These are phyloP conservation scores for Metschnikowia gruessii DNA, from an alignment of 805 yeast species.

Conservation along the genomic window DNA sequence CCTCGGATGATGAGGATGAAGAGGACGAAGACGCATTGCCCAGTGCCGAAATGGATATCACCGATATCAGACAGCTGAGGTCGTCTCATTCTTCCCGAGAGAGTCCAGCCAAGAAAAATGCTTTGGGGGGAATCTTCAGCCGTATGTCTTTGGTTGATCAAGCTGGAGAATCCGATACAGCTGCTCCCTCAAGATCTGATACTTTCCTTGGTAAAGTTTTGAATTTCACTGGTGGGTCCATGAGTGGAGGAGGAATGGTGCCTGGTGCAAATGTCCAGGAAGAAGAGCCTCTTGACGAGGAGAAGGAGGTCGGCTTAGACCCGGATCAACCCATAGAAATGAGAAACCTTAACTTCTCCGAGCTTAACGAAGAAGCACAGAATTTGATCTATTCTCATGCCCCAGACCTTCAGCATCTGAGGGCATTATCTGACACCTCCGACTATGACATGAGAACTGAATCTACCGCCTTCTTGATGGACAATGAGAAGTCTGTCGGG, in stretches of 20 bases:
- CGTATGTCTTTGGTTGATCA: slow-evolving; percentile 36
- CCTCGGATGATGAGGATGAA: slow-evolving; percentile 20
- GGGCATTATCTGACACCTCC: slow-evolving; percentile 5
- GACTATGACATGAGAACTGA: slow-evolving; percentile 8
- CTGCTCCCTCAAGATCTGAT: slow-evolving; percentile 30
- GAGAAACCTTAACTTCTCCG: slow-evolving; percentile 41
- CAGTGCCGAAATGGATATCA: slow-evolving; percentile 15
- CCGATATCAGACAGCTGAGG: slow-evolving; percentile 13
- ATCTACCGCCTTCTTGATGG: slow-evolving; percentile 9
- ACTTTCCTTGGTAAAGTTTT: slow-evolving; percentile 40
- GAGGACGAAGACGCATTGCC: slow-evolving; percentile 6
- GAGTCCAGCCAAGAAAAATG: slow-evolving; percentile 9
- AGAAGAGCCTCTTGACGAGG: slow-evolving; percentile 24
- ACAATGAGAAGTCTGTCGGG: slow-evolving; percentile 9
- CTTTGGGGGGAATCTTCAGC: slow-evolving; percentile 28
- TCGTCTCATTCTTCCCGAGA: slow-evolving; percentile 10
- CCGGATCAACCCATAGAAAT: slow-evolving; percentile 43
- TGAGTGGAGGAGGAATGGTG: slow-evolving; percentile 42
- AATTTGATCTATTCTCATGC: slow-evolving; percentile 52
- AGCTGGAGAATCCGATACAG: slow-evolving; percentile 17
- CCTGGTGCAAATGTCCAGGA: slow-evolving; percentile 36
- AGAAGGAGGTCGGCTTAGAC: slow-evolving; percentile 18
- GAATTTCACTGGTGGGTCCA: slow-evolving; percentile 24
- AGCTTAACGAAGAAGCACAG: slow-evolving; percentile 51
- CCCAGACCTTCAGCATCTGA: slow-evolving; percentile 21